Base-by-base conservation (phyloP, 2,329 filamentous ascomycete species). In the Aspergillus pseudoglaucus region DNA sequence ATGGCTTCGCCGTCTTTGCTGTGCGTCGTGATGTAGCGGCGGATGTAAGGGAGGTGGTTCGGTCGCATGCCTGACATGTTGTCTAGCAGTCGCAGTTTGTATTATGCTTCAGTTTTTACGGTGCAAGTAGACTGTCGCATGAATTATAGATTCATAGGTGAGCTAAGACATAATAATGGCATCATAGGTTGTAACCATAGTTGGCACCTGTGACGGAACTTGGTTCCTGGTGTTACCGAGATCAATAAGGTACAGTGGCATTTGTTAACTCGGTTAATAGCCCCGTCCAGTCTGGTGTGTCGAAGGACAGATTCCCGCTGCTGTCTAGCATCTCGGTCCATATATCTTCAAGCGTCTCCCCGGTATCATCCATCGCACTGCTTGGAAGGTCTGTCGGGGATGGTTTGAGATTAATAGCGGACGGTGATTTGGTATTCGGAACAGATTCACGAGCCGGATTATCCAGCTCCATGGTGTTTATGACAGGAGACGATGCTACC, bases 1-100 rank as follows among this genome's bases (percentile, higher is more conserved):
- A 69, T 53, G 23, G 65, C 61, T 50, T 66, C 61, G 45, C 66
- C 67, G 17, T 63, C 62, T 22, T 53, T 54, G 50, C 60, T 60
- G 61, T 71, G 67, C 17, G 63, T 65, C 18, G 68, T 71, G 45
- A 70, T 70, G 52, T 60, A 65, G 45, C 68, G 67, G 49, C 64
- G 62, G 49, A 64, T 63, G 20, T 53, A 49, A 3, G 62, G 64
- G 51, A 62, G 63, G 33, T 58, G 48, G 49, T 61, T 64, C 35
- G 47, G 47, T 42, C 54, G 25, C 55, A 59, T 59, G 20, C 9
- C 9, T 42, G 17, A 30, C 25, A n/a, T n/a, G 25, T 27, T 27
- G 25, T 4, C 9, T 4, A 30, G 10, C 25, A 12, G 9, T 30
- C 10, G 25, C 3, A 0, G 9, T 30, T 1, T 30, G 25, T 1